These are phyloP conservation scores for Corrigiola litoralis DNA, from an alignment of 179 eudicot species.

Conservation along the genomic window DNA sequence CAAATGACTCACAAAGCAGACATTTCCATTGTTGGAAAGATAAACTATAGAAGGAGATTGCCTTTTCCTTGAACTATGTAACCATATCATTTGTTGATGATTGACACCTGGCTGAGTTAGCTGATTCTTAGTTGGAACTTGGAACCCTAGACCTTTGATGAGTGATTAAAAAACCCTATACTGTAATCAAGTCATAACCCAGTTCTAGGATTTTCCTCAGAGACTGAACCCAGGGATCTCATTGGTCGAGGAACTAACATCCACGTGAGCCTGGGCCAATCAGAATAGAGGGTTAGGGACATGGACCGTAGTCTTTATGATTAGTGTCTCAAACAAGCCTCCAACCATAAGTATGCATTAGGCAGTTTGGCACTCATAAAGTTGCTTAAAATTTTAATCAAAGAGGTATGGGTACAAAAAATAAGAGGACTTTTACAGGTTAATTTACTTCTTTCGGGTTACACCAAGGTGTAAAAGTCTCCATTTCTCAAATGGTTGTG, in stretches of 20 bases:
- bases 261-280: conserved; percentile 33
- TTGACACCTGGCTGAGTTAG: conserved; percentile 33
- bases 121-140: conserved; percentile 20
- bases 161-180: too few relatives aligned
- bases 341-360: conserved; percentile 28
- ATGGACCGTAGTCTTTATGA: conserved; percentile 26
- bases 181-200: background rate
- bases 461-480: background rate
- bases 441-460: conserved; percentile 9
- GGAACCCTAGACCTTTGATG: too few relatives aligned
- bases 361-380: conserved; percentile 1
- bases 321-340: conserved; percentile 26
- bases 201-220: conserved; percentile 6
- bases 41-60: conserved; percentile 7
- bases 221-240: conserved; percentile 16
- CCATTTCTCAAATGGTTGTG: background rate
- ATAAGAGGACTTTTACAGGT: conserved; percentile 9
- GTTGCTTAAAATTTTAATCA: background rate
- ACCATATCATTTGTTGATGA: conserved; percentile 38
- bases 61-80: conserved; percentile 14
- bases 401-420: conserved; percentile 2
- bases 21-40: conserved; percentile 33
- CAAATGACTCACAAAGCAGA: conserved; percentile 17
- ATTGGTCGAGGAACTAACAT: conserved; percentile 29
- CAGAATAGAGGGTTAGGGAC: conserved; percentile 10